Evolutionary conservation across 139 green algal species (phyloP).

Genomic region (Picochlorum sp.): DNA sequence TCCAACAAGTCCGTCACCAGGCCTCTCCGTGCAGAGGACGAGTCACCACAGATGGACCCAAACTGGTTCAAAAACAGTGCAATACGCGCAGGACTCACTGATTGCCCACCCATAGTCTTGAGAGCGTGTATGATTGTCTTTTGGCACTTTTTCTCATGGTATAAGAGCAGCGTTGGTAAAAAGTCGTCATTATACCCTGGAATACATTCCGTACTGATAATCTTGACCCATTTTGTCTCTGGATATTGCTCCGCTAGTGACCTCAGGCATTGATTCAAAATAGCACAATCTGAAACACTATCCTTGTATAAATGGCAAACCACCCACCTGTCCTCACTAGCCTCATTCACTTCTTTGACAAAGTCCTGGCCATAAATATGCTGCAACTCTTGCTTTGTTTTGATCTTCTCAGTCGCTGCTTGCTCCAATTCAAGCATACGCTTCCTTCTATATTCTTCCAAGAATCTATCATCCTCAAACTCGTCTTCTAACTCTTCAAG

Average conservation of each 20-base stretch:
- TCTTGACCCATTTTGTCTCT: slow-evolving; percentile 82
- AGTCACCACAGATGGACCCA: slow-evolving; percentile 38
- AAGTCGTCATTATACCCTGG: slow-evolving; percentile 78
- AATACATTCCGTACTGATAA: slow-evolving; percentile 42
- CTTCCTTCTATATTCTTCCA: slow-evolving; percentile 58
- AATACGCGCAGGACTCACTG: slow-evolving; percentile 59
- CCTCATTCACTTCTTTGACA: slow-evolving; percentile 74
- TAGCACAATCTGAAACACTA: slow-evolving; percentile 30
- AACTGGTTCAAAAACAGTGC: slow-evolving; percentile 39
- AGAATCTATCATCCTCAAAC: slow-evolving; percentile 30
- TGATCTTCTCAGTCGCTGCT: background rate
- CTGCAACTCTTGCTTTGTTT: slow-evolving; percentile 44
- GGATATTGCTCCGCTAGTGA: slow-evolving; percentile 69
- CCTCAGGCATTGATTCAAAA: slow-evolving; percentile 56
- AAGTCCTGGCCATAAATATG: slow-evolving; percentile 61
- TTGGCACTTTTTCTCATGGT: slow-evolving; percentile 57
- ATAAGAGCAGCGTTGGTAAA: slow-evolving; percentile 85
- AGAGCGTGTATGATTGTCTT: slow-evolving; percentile 54
- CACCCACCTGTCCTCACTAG: slow-evolving; percentile 57
- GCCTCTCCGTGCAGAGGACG: slow-evolving; percentile 19
- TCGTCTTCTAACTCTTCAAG: slow-evolving; percentile 1
- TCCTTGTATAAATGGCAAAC: slow-evolving; percentile 80
- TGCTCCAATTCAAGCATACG: slow-evolving; percentile 61
- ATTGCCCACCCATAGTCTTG: slow-evolving; percentile 50
- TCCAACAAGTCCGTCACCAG: slow-evolving; percentile 3